These are phyloP conservation scores for Ajuga chamaepitys DNA, from an alignment of 257 asterid species.

Conservation along the genomic window DNA sequence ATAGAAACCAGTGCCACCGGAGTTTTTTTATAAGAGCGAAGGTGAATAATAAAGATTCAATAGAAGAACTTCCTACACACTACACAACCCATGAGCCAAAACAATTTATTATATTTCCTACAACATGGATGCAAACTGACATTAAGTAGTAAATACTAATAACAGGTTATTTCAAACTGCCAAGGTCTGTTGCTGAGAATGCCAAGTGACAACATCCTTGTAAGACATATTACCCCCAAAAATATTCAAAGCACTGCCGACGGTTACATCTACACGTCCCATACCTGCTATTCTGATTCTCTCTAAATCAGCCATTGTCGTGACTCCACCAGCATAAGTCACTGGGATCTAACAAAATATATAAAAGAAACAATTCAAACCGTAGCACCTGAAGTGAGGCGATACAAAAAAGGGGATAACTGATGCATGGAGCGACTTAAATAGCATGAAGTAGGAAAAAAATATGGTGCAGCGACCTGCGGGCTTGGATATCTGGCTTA, in stretches of 20 bases:
- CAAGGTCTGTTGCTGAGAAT: slow-evolving; percentile 51
- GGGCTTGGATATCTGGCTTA: too few relatives aligned
- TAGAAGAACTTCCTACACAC: background rate
- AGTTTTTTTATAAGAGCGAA: background rate
- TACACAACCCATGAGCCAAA: background rate
- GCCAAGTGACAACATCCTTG: slow-evolving; percentile 89
- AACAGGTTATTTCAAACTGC: slow-evolving; percentile 23
- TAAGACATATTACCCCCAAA: slow-evolving; percentile 86
- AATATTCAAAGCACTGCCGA: slow-evolving; percentile 91
- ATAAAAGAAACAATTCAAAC: background rate
- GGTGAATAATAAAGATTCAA: background rate
- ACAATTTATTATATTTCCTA: background rate
- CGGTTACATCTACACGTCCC: slow-evolving; percentile 85
- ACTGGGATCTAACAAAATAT: slow-evolving; percentile 61
- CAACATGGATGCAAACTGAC: background rate
- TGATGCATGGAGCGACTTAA: background rate
- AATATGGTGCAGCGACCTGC: too few relatives aligned
- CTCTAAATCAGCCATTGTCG: slow-evolving; percentile 69
- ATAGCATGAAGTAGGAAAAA: background rate
- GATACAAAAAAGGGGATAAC: background rate
- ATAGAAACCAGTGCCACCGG: background rate
- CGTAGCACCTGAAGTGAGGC: background rate
- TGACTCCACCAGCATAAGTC: slow-evolving; percentile 96
- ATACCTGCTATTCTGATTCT: slow-evolving; percentile 68
- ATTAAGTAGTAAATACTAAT: background rate